Conservation (phyloP, 225 moss, liverwort and hornwort genomes). For the Thuidium tamariscinum region DNA sequence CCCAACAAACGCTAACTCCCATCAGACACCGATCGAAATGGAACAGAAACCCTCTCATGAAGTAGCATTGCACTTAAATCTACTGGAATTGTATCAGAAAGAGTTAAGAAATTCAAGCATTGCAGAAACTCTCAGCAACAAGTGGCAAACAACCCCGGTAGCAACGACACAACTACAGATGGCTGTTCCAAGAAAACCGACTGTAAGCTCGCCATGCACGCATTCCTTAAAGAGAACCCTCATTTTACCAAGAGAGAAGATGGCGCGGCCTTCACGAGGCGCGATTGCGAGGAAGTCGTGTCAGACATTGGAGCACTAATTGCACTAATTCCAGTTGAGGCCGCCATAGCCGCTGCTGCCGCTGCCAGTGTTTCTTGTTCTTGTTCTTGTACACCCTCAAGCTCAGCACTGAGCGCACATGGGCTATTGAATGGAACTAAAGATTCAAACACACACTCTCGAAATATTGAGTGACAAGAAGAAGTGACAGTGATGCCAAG, state of each 20-base stretch:
- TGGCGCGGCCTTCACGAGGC: neutral
- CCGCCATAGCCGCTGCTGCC: neutral
- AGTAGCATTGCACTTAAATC: neutral
- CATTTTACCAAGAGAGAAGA: constrained; percentile 20
- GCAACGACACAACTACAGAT: neutral
- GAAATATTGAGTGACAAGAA: neutral
- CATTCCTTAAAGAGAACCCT: neutral
- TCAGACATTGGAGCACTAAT: neutral
- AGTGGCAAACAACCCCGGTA: neutral
- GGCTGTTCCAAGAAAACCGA: neutral
- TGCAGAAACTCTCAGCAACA: neutral
- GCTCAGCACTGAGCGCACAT: neutral
- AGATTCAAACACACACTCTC: neutral
- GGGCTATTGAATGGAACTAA: neutral
- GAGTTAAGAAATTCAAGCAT: neutral
- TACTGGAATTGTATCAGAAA: neutral
- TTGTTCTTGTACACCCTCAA: neutral
- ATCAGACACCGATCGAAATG: neutral
- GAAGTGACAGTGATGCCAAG: neutral
- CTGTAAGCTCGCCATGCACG: neutral
- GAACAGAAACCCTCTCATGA: neutral
- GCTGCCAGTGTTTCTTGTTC: neutral
- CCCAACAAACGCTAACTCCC: neutral
- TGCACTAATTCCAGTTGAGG: neutral
- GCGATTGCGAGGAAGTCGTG: neutral